Evolutionary conservation across 2,329 filamentous ascomycete species (phyloP), one percentile per base, ranked within the genome.

Genomic region (Alternaria alternata): DNA sequence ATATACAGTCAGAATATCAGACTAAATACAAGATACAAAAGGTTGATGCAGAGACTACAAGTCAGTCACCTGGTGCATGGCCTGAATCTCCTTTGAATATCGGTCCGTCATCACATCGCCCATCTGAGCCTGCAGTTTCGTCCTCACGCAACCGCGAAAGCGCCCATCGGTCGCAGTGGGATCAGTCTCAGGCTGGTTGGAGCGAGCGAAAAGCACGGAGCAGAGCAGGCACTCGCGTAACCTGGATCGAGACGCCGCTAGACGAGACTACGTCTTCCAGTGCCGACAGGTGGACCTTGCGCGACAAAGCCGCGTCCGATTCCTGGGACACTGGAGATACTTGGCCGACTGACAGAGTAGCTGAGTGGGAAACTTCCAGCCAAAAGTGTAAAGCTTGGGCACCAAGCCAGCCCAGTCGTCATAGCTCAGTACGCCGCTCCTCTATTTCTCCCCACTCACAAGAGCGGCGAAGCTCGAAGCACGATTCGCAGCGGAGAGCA

Each of bases 51-150:
- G 55, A 63, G 4, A 41, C 20, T n/a, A 44, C 52, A 6, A 69
- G 55, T 30, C 63, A 71, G 0, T 54, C 63, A 16, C 73, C 72
- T 24, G 73, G 71, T 6, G 70, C 68, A 26, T 74, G 73, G 73
- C 72, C 69, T 4, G 44, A 48, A 6, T 69, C 71, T 14, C 67
- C 67, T 3, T 59, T 57, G 11, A 34, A 22, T 34, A 22, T 38
- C 4, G 3, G 20, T 5, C 38, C 34, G 14, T 34, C 36, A 32
- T 26, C 24, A 16, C 14, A 26, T 26, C 34, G 32, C 16, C 26
- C 22, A 12, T 44, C 47, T 4, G 38, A 47, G 5, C 49, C 44
- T 16, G n/a, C 41, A 12, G 22, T 16, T 7, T 42, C 42, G 6
- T 38, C 42, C 4, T 41, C 43, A 1, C 36, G 7, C 12, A 9